These are phyloP conservation scores for Euphorbia lathyris DNA, from an alignment of 345 rosid genomes.

Conservation along the genomic window DNA sequence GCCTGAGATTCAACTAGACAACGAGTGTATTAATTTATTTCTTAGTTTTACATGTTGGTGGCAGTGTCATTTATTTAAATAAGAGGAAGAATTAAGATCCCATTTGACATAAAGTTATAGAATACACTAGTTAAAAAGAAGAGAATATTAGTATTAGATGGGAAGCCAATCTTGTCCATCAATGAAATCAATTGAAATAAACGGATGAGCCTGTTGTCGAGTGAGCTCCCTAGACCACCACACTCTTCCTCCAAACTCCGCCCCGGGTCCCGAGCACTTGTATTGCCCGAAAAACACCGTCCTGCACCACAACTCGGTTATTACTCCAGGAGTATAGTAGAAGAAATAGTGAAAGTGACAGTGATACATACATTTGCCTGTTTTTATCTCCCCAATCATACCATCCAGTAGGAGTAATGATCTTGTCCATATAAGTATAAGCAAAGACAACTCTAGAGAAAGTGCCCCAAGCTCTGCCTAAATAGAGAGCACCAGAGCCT, in stretches of 20 bases:
- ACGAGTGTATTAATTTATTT: no score
- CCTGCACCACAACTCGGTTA: conserved; percentile 20
- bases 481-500: conserved; percentile 34
- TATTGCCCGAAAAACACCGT: conserved; percentile 48
- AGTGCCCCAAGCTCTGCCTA: conserved; percentile 50
- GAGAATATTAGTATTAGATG: background rate
- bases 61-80: no score
- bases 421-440: conserved; percentile 37
- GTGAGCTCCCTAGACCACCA: conserved; percentile 47
- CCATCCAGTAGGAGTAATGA: conserved; percentile 40
- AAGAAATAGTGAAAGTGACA: background rate
- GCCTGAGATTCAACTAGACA: no score
- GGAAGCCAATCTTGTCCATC: conserved; percentile 41
- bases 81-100: no score
- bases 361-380: conserved; percentile 29
- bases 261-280: conserved; percentile 46
- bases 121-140: background rate
- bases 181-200: conserved; percentile 35
- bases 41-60: no score
- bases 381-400: conserved; percentile 40
- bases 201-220: conserved; percentile 30
- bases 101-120: background rate
- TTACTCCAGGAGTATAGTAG: background rate
- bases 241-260: conserved; percentile 40
- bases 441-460: conserved; percentile 44